Percentiles rank a stretch among this genome's conserved stretches.
These are phyloP conservation scores for Backusella westeae DNA, from an alignment of 192 early-diverging fungal species.

Conservation along the genomic window DNA sequence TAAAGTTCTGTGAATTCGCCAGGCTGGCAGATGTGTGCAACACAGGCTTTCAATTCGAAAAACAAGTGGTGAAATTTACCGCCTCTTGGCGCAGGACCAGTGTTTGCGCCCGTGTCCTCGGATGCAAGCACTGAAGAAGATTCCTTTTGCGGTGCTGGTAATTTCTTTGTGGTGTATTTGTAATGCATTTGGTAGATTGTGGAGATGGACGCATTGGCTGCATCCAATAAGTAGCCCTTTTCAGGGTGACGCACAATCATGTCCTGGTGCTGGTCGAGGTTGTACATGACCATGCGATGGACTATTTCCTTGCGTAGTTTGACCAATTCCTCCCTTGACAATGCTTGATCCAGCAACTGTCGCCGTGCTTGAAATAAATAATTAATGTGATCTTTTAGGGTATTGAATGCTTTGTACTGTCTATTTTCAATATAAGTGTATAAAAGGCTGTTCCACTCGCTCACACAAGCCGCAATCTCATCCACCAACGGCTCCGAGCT, in stretches of 20 bases:
- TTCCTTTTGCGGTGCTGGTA: background rate
- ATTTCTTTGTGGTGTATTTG: constrained; percentile 17
- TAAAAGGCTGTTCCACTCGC: constrained; percentile 59
- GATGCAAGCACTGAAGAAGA: background rate
- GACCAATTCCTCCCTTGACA: constrained; percentile 57
- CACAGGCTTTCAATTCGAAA: constrained; percentile 55
- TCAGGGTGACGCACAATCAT: constrained; percentile 62
- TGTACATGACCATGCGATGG: constrained; percentile 52
- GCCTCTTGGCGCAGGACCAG: constrained; percentile 11
- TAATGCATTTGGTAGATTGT: constrained; percentile 58
- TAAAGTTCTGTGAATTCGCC: constrained; percentile 61
- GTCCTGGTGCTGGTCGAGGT: constrained; percentile 50
- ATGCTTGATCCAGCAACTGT: constrained; percentile 57
- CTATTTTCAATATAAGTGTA: constrained; percentile 51
- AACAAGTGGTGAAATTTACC: constrained; percentile 50
- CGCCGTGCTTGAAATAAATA: constrained; percentile 57
- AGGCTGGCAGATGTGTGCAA: constrained; percentile 54
- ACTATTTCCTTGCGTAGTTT: constrained; percentile 54
- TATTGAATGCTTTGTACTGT: constrained; percentile 51
- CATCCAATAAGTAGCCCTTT: constrained; percentile 53
- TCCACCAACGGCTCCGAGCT: constrained; percentile 59
- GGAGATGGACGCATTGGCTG: constrained; percentile 53
- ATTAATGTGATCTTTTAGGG: constrained; percentile 54
- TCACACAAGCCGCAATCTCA: constrained; percentile 60
- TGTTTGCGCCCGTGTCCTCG: background rate